A percentile compares a stretch with the other conserved stretches of the same genome.
Evolutionary conservation across 805 yeast genomes (phyloP).

Genomic region (Lipomyces spencermartinsiae): DNA sequence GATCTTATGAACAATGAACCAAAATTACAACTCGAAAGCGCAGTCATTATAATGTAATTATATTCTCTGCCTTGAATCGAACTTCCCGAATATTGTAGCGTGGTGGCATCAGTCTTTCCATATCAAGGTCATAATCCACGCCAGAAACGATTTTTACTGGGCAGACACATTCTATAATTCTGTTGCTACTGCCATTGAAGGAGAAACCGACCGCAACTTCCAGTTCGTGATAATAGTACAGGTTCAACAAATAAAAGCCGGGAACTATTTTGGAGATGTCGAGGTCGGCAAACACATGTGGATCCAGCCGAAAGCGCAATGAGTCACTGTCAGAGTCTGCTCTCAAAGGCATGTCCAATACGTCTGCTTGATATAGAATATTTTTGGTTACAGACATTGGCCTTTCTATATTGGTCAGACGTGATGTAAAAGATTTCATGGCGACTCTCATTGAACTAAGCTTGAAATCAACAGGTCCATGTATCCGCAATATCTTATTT

Average conservation of each 20-base stretch:
- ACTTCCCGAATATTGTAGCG: neutral
- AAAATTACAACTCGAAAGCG: neutral
- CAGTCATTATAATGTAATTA: neutral
- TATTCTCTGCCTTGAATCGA: neutral
- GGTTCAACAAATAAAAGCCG: neutral
- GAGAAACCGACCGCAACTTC: slow-evolving; percentile 1
- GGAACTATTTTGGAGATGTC: neutral
- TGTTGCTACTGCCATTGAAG: neutral
- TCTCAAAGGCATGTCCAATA: no score
- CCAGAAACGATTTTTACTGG: neutral
- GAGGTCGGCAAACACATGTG: neutral
- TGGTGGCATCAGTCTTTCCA: neutral
- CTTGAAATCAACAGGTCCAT: no score
- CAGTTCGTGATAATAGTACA: neutral
- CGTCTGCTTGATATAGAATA: no score
- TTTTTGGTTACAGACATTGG: no score
- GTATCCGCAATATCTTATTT: no score
- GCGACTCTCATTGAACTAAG: no score
- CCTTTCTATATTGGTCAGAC: no score
- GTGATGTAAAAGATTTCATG: no score
- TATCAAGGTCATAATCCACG: neutral
- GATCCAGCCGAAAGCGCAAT: neutral
- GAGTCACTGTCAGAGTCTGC: no score
- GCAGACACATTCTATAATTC: neutral
- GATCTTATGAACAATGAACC: no score